Conservation (phyloP, 1,284 basidiomycete species). For the Lignosus rhinocerotis region DNA sequence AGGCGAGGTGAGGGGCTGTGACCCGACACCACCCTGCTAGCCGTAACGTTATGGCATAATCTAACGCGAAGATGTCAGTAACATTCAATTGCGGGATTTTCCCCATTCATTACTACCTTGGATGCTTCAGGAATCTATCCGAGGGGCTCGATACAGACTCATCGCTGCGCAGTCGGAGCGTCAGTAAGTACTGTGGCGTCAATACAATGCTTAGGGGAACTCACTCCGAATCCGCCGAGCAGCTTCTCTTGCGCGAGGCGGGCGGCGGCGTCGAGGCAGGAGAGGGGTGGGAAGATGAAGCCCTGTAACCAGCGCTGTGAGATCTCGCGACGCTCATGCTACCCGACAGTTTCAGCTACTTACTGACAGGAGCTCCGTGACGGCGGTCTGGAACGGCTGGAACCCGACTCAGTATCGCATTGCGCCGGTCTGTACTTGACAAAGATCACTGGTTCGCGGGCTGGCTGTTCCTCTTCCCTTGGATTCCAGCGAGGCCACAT, state of each 20-base stretch:
- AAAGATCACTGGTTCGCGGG: conserved; percentile 20
- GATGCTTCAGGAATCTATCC: conserved; percentile 23
- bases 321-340: neutral
- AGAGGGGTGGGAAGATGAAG: conserved; percentile 1
- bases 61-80: conserved; percentile 5
- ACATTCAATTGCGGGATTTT: neutral
- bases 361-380: conserved; percentile 6
- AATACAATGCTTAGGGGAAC: neutral
- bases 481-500: conserved; percentile 40
- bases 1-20: conserved; percentile 1
- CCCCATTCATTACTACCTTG: conserved; percentile 13
- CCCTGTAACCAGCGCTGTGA: neutral
- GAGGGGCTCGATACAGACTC: conserved; percentile 17
- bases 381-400: conserved; percentile 7
- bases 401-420: conserved; percentile 4
- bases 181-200: conserved; percentile 9
- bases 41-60: conserved; percentile 8
- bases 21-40: neutral
- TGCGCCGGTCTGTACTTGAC: conserved; percentile 25
- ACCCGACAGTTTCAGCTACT: neutral
- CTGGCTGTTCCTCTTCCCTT: conserved; percentile 26
- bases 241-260: conserved; percentile 21
- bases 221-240: conserved; percentile 23
- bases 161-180: neutral
- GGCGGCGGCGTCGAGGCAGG: conserved; percentile 11